Base-by-base conservation (phyloP, 306 rosid genomes). In the Lathyrus aphaca region DNA sequence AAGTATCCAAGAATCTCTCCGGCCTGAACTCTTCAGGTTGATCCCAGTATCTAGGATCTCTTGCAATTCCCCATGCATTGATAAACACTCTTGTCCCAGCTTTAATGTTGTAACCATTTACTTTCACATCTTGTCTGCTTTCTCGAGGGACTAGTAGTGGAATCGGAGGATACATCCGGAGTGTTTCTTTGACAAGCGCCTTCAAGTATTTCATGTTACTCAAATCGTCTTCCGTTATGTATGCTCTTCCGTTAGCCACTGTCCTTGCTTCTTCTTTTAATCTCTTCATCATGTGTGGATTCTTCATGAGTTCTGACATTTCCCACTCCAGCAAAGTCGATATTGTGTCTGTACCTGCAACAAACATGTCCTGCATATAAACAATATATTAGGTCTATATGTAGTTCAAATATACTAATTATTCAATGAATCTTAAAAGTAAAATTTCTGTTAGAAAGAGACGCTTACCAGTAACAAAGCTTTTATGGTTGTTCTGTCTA, bases 271-370 rank as follows among this genome's bases (percentile, higher is more conserved):
- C 94, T 30, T 44, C 64, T 60, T 79, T 75, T 25, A 79, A 30
- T 23, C 57, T 80, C 25, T 79, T 65, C 90, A 77, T 82, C 3
- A 5, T 74, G 37, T 30, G 10, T 10, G 88, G 89, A 42, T 88
- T 81, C 29, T 44, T 82, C 9, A 83, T 16, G 23, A 64, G 70
- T 44, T 64, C 70, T 44, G 70, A 44, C 56, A 64, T 23, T 64
- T 15, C 55, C 70, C 71, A 66, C 14, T 86, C 95, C 10, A 89
- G 46, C 6, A 63, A 69, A 5, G 78, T 68, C 8, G 37, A 74
- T 3, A 80, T 69, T 0, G 92, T 85, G 73, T 87, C 91, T 0
- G 89, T 87, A 6, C 93, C 93, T 1, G 80, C 91, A 11, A 62
- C 10, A 54, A 77, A 77, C 66, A 77, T 76, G 32, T 76, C 80